Base-by-base conservation (phyloP, 23 red algal species). In the Gracilariopsis chorda region DNA sequence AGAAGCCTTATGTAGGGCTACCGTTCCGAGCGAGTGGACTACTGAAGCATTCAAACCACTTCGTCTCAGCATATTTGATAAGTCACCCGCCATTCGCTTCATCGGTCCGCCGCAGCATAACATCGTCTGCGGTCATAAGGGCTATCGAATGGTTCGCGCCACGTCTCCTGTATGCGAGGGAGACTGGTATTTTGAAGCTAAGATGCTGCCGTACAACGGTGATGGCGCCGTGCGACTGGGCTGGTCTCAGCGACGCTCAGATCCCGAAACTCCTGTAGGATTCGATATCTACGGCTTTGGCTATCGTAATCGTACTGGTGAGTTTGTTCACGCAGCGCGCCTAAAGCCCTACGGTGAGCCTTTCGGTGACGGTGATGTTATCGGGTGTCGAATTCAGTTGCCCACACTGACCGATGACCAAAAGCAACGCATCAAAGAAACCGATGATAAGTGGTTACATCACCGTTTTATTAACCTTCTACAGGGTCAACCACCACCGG, bases 211-310 rank as follows among this genome's bases (percentile, higher is more conserved):
- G 7, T 56, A 42, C 40, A 23, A 42, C 29, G 35, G 41, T 25
- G 37, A 88, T 40, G 92, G 92, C 51, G 77, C 82, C 34, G 68
- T 88, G 27, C 81, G 92, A 53, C 62, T 95, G 21, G 92, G 92
- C n/a, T 95, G 92, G 92, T 51, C 74, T 2, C 87, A 82, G 17
- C 76, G 84, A 28, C 51, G 86, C 14, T 74, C 92, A n/a, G 82
- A 95, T 43, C 48, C 76, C 16, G 92, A 95, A 63, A 72, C 82
- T 27, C 92, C 92, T 2, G 86, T 95, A 21, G 92, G 92, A 23
- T 88, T 81, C 44, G 92, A 84, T 68, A 23, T 33, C n/a, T 84
- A 83, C 27, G 79, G 79, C 19, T 95, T 78, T 83, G 86, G 92
- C 53, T 70, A 80, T 42, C 92, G 92, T 1, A 83, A 89, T 64